These are phyloP conservation scores for Penicillium sp. DNA, from an alignment of 2,329 filamentous ascomycete species.

Conservation along the genomic window DNA sequence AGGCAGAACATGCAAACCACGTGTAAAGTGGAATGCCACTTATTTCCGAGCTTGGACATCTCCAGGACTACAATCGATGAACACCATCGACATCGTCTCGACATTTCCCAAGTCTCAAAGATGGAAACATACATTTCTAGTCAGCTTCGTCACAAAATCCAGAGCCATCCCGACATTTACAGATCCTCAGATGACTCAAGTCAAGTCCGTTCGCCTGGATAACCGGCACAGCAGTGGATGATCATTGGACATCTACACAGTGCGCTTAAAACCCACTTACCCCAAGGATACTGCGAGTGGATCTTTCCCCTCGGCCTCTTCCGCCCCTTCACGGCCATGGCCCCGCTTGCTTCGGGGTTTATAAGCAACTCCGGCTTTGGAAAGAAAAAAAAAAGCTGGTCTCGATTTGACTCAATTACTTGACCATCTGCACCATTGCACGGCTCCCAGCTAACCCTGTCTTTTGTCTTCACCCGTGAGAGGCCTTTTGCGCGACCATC, in stretches of 20 bases:
- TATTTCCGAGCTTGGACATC: neutral
- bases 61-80: neutral
- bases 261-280: conserved; percentile 1
- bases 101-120: no score
- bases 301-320: conserved; percentile 12
- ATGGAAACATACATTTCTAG: no score
- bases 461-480: neutral
- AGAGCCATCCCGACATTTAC: neutral
- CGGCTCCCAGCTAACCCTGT: neutral
- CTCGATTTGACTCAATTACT: no score
- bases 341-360: conserved; percentile 22
- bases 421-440: neutral
- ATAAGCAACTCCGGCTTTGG: conserved; percentile 11
- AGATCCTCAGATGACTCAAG: neutral
- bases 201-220: neutral
- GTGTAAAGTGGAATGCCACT: neutral
- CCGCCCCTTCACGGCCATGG: conserved; percentile 11
- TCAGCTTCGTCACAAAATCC: no score
- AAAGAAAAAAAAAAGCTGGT: neutral
- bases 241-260: neutral
- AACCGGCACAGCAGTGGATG: neutral
- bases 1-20: neutral
- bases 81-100: no score
- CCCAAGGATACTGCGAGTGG: conserved; percentile 11
- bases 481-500: neutral